These are phyloP conservation scores for Trypanosoma melophagium DNA, from an alignment of 208 protist genomes.

Conservation along the genomic window DNA sequence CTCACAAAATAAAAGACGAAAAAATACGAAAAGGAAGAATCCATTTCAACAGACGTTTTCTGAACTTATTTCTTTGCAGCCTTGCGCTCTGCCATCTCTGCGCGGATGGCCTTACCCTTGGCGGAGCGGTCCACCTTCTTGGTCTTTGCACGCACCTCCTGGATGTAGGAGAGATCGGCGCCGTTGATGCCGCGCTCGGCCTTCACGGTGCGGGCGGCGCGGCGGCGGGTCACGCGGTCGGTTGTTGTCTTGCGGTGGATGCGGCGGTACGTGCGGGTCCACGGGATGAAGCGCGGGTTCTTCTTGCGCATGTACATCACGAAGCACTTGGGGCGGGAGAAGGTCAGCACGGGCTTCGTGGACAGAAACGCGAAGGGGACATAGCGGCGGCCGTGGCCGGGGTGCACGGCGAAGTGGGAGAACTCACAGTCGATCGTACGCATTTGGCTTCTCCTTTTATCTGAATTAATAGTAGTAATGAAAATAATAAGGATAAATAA, in stretches of 20 bases:
- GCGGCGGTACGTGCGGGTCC: slow-evolving; percentile 93
- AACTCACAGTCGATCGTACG: slow-evolving; percentile 93
- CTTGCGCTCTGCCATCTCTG: slow-evolving; percentile 89
- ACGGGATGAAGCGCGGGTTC: slow-evolving; percentile 92
- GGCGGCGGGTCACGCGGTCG: slow-evolving; percentile 81
- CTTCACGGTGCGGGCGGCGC: slow-evolving; percentile 71
- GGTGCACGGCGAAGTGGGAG: slow-evolving; percentile 92
- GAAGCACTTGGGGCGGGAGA: slow-evolving; percentile 88
- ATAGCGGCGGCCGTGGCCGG: slow-evolving; percentile 92
- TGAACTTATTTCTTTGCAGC: slow-evolving; percentile 83
- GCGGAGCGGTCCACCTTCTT: slow-evolving; percentile 84
- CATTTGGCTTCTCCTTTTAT: slow-evolving; percentile 47
- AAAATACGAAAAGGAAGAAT: slow-evolving; percentile 20
- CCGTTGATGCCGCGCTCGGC: slow-evolving; percentile 84
- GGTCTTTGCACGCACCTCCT: slow-evolving; percentile 76
- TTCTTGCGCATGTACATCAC: slow-evolving; percentile 94
- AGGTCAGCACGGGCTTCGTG: slow-evolving; percentile 94
- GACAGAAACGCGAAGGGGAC: slow-evolving; percentile 93
- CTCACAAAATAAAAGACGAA: slow-evolving; percentile 25
- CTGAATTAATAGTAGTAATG: slow-evolving; percentile 6
- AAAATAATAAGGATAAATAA: slow-evolving; percentile 7
- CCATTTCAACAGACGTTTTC: not conserved
- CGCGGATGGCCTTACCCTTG: slow-evolving; percentile 87
- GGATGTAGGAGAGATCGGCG: slow-evolving; percentile 88
- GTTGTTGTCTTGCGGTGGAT: slow-evolving; percentile 91